Evolutionary conservation across 148 eudicot species (phyloP), one percentile per base, ranked within the genome.

Genomic region (Bassia scoparia): DNA sequence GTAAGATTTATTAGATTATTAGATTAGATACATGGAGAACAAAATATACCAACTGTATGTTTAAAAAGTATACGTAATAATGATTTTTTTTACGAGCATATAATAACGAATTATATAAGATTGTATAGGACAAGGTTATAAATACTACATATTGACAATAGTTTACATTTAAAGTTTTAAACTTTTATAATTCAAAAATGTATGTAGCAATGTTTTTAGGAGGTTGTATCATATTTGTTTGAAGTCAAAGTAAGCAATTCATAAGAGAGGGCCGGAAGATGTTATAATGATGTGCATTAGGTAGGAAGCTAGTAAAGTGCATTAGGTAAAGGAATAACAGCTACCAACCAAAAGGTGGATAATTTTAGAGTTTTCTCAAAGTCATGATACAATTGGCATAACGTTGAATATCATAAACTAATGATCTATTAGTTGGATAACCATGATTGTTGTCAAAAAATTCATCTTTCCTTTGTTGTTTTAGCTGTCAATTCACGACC

Each of bases 241-340:
- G 18, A 58, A 58, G 61, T 58, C 61, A 58, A 58, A 58, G 27
- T 26, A 16, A 11, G 26, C 20, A 29, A 30, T 41, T 41, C 9
- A 41, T 41, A 41, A 41, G 12, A 14, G 9, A 41, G 9, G 7
- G 7, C 7, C 7, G 41, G 17, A 49, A 12, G 13, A 30, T 26
- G 63, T 59, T 59, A 59, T 29, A 59, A 15, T 30, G 20, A 41
- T 8, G 46, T 59, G 63, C 63, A 30, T 62, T 62, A 62, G 67
- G 27, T 34, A 62, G 23, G 3, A 62, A 34, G 67, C 34, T 34
- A 34, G 67, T 62, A 62, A 23, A 62, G 44, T 61, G 67, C 44
- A 62, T 62, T 62, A 62, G 67, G 67, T 62, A 35, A 62, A 35
- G 44, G 67, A 62, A 62, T 62, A 34, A 35, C 26, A 62, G 44